phyloP scores from a whole-genome alignment of 495 filamentous ascomycete species.

The Hyaloscypha variabilis region DNA sequence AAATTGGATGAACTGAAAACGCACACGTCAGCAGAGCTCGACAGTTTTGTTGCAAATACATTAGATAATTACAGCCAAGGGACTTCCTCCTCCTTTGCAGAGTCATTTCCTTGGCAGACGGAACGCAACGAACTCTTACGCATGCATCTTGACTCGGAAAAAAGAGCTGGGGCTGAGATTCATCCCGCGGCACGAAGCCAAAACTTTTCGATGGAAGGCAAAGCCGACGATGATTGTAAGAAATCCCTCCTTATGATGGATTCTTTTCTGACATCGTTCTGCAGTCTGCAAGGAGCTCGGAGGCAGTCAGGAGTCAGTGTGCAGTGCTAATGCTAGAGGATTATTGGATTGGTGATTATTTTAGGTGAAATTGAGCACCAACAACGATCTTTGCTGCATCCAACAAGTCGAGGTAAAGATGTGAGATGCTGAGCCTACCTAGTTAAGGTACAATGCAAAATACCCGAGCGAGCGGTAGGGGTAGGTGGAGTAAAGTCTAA shows the following conservation, averaged over 20 bases:
- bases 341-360: constrained; percentile 29
- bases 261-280: background rate
- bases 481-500: too few relatives aligned
- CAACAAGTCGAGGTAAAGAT: too few relatives aligned
- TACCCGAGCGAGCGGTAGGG: too few relatives aligned
- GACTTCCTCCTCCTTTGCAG: background rate
- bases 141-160: constrained; percentile 22
- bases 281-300: constrained; percentile 30
- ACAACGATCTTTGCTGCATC: too few relatives aligned
- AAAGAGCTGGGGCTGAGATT: constrained; percentile 14
- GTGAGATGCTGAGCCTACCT: too few relatives aligned
- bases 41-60: background rate
- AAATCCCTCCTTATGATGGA: background rate
- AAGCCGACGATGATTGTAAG: constrained; percentile 33
- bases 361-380: background rate
- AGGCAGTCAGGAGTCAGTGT: constrained; percentile 17
- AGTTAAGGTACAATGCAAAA: too few relatives aligned
- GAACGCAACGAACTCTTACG: constrained; percentile 14
- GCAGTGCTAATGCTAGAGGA: constrained; percentile 20
- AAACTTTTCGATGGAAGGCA: constrained; percentile 22
- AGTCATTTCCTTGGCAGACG: background rate
- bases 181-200: constrained; percentile 26
- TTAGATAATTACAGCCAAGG: background rate
- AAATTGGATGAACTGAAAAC: constrained; percentile 12
- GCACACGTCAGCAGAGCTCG: constrained; percentile 10